Evolutionary conservation across 2,329 filamentous ascomycete genomes (phyloP), one percentile per base, ranked within the genome.

Genomic region (Pseudogymnoascus sp.): DNA sequence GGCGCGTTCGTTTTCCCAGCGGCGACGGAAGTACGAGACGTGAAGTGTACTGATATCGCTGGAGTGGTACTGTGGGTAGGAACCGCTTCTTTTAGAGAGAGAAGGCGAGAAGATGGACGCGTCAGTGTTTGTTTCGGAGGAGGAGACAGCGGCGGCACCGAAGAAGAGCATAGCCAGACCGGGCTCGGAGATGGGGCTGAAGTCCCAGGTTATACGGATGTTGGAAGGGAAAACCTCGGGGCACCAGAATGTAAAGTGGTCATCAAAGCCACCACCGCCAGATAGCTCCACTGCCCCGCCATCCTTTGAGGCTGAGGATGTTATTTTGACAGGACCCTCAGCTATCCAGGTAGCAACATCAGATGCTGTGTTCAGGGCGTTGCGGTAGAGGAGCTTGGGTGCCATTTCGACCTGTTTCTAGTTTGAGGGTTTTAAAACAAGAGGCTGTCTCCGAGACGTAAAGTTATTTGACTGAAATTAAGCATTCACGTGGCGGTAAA

Each of bases 151-250:
- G 7, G 68, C 65, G 26, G 70, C 71, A 58, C 69, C 71, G 63
- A 73, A 73, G 65, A 73, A 73, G 64, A 73, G 69, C 69, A 73
- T 72, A 40, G 71, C 71, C 6, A 73, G 67, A 3, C 71, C 71
- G 2, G 71, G 71, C 61, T 73, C 71, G 36, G 66, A 63, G 40
- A 67, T 64, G 2, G 71, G 69, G 7, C 67, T 68, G 62, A 73
- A 73, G 5, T 73, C 71, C 71, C 70, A 73, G 4, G 66, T 70
- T 36, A 73, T 67, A 54, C 71, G 70, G 58, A 73, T 71, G 29
- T 65, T 65, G 58, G 71, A 69, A 8, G 70, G 70, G 60, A 73
- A 72, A 10, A 70, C 63, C 60, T 73, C 69, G 7, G 71, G 71
- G 11, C 69, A 64, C 71, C 71, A 73, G 60, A 70, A 71, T 35